Evolutionary conservation across 768 basidiomycete genomes (phyloP).

Genomic region (Calocybe cyanea): DNA sequence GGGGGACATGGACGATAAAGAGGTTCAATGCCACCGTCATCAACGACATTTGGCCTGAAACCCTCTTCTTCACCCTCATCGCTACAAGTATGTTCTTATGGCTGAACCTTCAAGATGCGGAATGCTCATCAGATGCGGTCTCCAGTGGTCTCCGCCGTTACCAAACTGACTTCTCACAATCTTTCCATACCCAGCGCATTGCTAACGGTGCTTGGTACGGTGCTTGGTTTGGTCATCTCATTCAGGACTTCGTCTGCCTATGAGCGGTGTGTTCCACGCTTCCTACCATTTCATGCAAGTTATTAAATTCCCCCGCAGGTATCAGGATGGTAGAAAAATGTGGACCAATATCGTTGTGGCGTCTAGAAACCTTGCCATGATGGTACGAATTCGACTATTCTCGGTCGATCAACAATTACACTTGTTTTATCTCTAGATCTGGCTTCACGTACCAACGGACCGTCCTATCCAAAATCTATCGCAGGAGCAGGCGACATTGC

Average conservation of each 20-base stretch:
- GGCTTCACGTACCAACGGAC: constrained; percentile 51
- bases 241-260: constrained; percentile 74
- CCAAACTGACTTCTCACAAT: constrained; percentile 40
- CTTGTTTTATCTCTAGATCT: constrained; percentile 33
- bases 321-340: constrained; percentile 66
- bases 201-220: constrained; percentile 70
- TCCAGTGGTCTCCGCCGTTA: constrained; percentile 57
- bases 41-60: constrained; percentile 66
- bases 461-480: constrained; percentile 29
- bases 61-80: constrained; percentile 56
- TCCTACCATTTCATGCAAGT: not conserved
- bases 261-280: constrained; percentile 41
- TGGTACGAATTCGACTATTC: constrained; percentile 39
- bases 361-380: constrained; percentile 54
- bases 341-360: constrained; percentile 61
- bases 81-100: constrained; percentile 42
- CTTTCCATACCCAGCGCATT: constrained; percentile 52
- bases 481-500: constrained; percentile 29
- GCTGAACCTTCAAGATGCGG: too few relatives aligned
- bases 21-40: constrained; percentile 57
- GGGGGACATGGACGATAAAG: constrained; percentile 43
- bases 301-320: constrained; percentile 29
- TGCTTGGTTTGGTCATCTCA: constrained; percentile 67
- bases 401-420: not conserved
- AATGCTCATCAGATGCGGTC: too few relatives aligned